phyloP scores from a whole-genome alignment of 306 rosid species.

The Inga laurina region DNA sequence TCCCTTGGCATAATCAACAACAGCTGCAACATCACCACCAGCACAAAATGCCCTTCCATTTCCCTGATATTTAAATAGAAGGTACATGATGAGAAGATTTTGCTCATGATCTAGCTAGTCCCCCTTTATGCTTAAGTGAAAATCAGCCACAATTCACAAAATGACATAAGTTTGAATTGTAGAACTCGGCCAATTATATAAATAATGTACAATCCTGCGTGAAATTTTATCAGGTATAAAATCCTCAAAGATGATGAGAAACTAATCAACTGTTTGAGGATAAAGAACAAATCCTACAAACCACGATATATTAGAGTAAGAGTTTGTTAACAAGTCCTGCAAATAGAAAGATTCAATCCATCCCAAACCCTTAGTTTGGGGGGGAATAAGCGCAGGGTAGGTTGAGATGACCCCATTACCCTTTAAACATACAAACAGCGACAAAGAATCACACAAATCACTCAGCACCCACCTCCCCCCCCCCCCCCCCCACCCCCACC shows the following conservation, averaged over 20 bases:
- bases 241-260: not conserved
- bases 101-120: slow-evolving; percentile 15
- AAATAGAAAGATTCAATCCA: not conserved
- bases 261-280: not conserved
- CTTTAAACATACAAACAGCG: not conserved
- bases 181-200: slow-evolving; percentile 1
- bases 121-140: not conserved
- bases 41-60: slow-evolving; percentile 97
- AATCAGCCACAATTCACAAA: not conserved
- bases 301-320: not conserved
- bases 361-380: not conserved
- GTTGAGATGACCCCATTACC: not conserved
- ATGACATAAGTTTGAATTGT: slow-evolving; percentile 6
- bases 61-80: slow-evolving; percentile 55
- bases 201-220: not conserved
- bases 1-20: slow-evolving; percentile 48
- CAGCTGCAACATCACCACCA: slow-evolving; percentile 89
- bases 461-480: not conserved
- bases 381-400: not conserved
- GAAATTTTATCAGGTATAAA: not conserved
- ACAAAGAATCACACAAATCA: not conserved
- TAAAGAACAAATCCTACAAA: not conserved
- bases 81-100: slow-evolving; percentile 15
- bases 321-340: not conserved
- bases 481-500: not conserved